phyloP scores from a whole-genome alignment of 306 rosid species.

The Hylodesmum podocarpum region DNA sequence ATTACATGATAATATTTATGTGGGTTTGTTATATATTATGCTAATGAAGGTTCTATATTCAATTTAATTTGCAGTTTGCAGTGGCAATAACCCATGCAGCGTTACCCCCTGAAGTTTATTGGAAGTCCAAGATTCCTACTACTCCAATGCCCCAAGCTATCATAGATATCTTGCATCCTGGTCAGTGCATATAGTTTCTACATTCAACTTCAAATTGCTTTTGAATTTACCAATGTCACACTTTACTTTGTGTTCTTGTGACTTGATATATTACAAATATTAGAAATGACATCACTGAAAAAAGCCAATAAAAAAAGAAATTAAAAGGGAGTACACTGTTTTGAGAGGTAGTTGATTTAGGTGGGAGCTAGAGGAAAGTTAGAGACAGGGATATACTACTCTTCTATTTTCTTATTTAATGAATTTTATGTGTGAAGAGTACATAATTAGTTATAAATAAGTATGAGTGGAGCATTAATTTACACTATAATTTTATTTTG shows the following conservation, averaged over 20 bases:
- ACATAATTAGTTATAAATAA: too few species aligned
- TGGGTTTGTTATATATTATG: background rate
- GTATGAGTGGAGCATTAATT: too few species aligned
- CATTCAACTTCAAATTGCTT: background rate
- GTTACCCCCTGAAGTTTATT: conserved; percentile 56
- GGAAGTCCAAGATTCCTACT: conserved; percentile 65
- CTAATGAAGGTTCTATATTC: background rate
- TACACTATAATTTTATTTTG: too few species aligned
- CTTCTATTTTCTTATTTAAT: too few species aligned
- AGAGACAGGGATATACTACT: too few species aligned
- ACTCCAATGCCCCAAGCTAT: conserved; percentile 42
- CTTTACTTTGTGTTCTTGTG: background rate
- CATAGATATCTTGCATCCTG: conserved; percentile 50
- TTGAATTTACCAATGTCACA: background rate
- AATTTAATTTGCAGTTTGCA: conserved; percentile 41
- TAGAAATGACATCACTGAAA: too few species aligned
- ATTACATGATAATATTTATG: background rate
- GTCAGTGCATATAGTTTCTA: conserved; percentile 30
- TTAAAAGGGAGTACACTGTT: background rate
- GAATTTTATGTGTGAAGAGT: too few species aligned
- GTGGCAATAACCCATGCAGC: conserved; percentile 58
- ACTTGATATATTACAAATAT: too few species aligned
- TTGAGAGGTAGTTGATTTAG: background rate
- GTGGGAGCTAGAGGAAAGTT: too few species aligned
- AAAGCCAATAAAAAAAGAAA: too few species aligned